A percentile compares a stretch with the other conserved stretches of the same genome.
Conservation (phyloP, 192 early-diverging fungal genomes). For the Rhizophagus clarus region DNA sequence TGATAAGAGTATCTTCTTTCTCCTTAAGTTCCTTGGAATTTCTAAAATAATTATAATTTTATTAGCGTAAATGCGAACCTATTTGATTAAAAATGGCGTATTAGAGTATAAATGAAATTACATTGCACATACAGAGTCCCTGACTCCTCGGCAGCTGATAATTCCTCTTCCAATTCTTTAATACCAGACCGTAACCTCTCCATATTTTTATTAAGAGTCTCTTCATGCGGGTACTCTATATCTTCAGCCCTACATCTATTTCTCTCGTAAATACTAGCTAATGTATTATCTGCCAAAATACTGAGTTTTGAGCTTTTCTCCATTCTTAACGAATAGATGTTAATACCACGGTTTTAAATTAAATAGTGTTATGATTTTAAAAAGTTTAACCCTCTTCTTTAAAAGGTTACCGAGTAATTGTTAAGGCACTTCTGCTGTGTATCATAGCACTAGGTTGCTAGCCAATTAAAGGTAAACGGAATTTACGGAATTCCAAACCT, state of each 20-base stretch:
- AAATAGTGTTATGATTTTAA: no score
- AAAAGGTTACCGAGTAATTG: no score
- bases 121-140: slow-evolving; percentile 49
- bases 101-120: not conserved
- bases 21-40: slow-evolving; percentile 50
- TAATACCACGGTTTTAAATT: no score
- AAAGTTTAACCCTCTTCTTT: no score
- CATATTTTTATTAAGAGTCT: slow-evolving; percentile 56
- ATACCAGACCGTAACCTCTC: slow-evolving; percentile 54
- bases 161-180: slow-evolving; percentile 51
- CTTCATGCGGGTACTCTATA: slow-evolving; percentile 56
- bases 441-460: not conserved
- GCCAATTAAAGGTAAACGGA: not conserved
- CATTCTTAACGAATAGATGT: not conserved
- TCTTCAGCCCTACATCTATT: slow-evolving; percentile 54
- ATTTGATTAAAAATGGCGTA: not conserved
- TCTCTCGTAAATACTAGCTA: slow-evolving; percentile 55
- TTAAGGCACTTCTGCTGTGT: no score
- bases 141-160: slow-evolving; percentile 59
- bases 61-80: not conserved
- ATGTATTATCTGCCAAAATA: slow-evolving; percentile 60
- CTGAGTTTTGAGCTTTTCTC: slow-evolving; percentile 43
- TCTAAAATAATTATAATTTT: slow-evolving; percentile 24
- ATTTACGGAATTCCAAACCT: not conserved
- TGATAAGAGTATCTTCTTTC: slow-evolving; percentile 68